phyloP scores from a whole-genome alignment of 257 asterid species.

The Leonotis leonurus region DNA sequence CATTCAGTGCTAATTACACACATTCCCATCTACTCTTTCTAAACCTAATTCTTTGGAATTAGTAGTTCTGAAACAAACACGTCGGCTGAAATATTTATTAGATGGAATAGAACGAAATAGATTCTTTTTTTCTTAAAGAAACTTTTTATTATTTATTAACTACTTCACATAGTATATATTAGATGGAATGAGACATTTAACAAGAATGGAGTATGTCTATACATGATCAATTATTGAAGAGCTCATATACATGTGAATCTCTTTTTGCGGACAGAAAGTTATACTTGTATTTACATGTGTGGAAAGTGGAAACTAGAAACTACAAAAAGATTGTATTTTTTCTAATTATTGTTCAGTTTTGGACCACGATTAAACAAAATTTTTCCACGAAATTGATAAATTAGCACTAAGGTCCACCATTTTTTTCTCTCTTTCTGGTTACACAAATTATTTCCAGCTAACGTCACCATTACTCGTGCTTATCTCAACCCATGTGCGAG shows the following conservation, averaged over 20 bases:
- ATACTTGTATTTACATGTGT: background rate
- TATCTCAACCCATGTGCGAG: slow-evolving; percentile 6
- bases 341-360: background rate
- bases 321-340: background rate
- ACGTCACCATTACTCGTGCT: slow-evolving; percentile 22
- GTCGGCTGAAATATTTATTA: background rate
- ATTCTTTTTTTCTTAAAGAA: too few species aligned
- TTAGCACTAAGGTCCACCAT: slow-evolving; percentile 14
- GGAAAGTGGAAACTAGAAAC: background rate
- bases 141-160: too few species aligned
- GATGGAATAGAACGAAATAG: background rate
- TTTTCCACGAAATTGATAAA: slow-evolving; percentile 9
- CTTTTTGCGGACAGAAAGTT: background rate
- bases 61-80: background rate
- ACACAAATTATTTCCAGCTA: background rate
- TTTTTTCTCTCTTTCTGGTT: background rate
- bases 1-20: slow-evolving; percentile 9
- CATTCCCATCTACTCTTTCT: background rate
- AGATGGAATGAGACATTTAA: too few species aligned
- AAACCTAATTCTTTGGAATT: background rate
- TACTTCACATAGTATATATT: too few species aligned
- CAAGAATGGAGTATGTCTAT: background rate
- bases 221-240: background rate
- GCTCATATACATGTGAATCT: background rate
- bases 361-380: slow-evolving; percentile 8